These are phyloP conservation scores for Domatiomyces globalis DNA, from an alignment of 2,329 filamentous ascomycete species.

Conservation along the genomic window DNA sequence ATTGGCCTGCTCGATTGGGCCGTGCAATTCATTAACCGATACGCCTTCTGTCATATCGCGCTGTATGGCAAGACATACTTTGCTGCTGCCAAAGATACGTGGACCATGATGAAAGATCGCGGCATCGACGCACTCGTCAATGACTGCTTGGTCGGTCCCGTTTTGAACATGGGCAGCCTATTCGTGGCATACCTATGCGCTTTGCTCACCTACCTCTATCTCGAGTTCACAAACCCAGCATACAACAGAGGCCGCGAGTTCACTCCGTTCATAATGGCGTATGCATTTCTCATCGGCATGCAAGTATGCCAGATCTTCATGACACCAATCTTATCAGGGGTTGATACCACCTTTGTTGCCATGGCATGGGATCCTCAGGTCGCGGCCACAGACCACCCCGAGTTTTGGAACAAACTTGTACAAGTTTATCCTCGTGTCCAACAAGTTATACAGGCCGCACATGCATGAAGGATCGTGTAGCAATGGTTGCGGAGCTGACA, in stretches of 20 bases:
- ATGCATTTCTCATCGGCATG: conserved; percentile 75
- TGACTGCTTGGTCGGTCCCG: conserved; percentile 66
- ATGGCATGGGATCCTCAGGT: conserved; percentile 52
- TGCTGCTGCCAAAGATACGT: conserved; percentile 74
- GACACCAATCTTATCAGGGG: conserved; percentile 72
- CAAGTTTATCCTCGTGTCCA: conserved; percentile 73
- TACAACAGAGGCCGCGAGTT: conserved; percentile 58
- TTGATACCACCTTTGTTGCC: conserved; percentile 84
- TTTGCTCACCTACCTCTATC: conserved; percentile 72
- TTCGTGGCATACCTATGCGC: conserved; percentile 76
- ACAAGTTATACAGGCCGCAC: conserved; percentile 48
- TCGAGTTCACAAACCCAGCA: conserved; percentile 62
- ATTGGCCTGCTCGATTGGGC: conserved; percentile 72
- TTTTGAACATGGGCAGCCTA: conserved; percentile 59
- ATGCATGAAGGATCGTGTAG: not conserved
- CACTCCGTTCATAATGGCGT: conserved; percentile 67
- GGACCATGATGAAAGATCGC: conserved; percentile 80
- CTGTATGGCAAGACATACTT: conserved; percentile 85
- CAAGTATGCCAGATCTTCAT: conserved; percentile 85
- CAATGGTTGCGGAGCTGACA: no score
- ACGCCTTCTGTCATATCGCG: conserved; percentile 84
- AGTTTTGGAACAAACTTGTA: conserved; percentile 67
- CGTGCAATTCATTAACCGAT: conserved; percentile 77
- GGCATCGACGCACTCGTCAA: conserved; percentile 84
- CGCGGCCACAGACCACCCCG: conserved; percentile 64